Conservation (phyloP, 2,329 filamentous ascomycete species). For the Aspergillus awamori region DNA sequence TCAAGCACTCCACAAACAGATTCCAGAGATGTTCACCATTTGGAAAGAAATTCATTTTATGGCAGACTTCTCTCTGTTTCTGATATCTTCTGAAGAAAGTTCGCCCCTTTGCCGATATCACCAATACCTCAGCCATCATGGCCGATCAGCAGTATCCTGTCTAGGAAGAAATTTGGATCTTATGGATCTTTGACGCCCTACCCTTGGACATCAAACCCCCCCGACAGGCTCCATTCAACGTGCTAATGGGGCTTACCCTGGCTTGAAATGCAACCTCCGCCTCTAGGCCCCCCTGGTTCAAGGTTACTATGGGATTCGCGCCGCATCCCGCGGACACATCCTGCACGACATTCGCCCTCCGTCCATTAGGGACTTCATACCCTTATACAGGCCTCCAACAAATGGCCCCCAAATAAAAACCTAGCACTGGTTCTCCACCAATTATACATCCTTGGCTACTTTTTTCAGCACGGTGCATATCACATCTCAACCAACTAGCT, state of each 20-base stretch:
- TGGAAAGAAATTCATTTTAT: not conserved
- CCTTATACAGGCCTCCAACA: slow-evolving; percentile 11
- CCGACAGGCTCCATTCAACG: slow-evolving; percentile 1
- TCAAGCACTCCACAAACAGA: not conserved
- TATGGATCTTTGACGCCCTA: not conserved
- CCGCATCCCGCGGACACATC: slow-evolving; percentile 26
- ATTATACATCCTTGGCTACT: slow-evolving; percentile 19
- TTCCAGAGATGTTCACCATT: not conserved
- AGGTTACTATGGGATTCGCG: slow-evolving; percentile 27
- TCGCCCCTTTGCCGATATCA: not conserved
- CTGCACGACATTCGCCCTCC: slow-evolving; percentile 25
- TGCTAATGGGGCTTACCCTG: slow-evolving; percentile 12
- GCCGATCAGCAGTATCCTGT: not conserved
- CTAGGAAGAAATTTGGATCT: not conserved
- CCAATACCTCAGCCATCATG: not conserved
- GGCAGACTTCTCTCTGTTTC: not conserved
- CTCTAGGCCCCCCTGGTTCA: slow-evolving; percentile 21
- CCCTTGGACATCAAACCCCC: not conserved
- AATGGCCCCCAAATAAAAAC: slow-evolving; percentile 13
- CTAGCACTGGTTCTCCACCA: slow-evolving; percentile 19
- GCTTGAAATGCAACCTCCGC: slow-evolving; percentile 23
- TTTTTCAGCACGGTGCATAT: slow-evolving; percentile 26
- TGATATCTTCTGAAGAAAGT: not conserved
- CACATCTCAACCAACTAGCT: slow-evolving; percentile 35
- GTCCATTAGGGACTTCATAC: slow-evolving; percentile 18